Evolutionary conservation across 352 stramenopile genomes (phyloP).

Genomic region (Peronospora farinosa): DNA sequence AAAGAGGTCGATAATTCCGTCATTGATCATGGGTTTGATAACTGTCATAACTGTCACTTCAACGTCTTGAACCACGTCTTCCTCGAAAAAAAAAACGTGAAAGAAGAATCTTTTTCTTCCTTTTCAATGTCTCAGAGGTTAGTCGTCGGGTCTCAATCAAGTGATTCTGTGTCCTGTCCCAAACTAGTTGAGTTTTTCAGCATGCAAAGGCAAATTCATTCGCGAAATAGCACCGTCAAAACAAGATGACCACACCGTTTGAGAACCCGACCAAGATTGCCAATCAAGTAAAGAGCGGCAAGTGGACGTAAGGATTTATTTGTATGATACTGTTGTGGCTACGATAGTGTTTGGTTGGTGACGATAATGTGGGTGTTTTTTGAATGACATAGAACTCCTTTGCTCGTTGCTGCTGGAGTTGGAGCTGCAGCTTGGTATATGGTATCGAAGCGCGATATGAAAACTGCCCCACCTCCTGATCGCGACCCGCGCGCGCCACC

Average conservation of each 20-base stretch:
- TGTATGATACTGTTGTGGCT: background rate
- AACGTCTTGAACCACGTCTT: too few relatives aligned
- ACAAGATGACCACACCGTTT: conserved; percentile 25
- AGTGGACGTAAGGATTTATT: conserved; percentile 23
- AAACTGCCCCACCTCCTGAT: conserved; percentile 4
- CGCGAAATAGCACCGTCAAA: conserved; percentile 1
- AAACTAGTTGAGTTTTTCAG: background rate
- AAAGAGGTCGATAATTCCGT: too few relatives aligned
- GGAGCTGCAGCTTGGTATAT: conserved; percentile 32
- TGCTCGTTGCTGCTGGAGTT: conserved; percentile 26
- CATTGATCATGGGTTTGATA: too few relatives aligned
- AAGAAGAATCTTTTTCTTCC: too few relatives aligned
- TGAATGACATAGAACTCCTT: conserved; percentile 8
- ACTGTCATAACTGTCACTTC: too few relatives aligned
- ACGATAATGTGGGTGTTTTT: background rate
- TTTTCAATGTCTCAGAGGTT: too few relatives aligned
- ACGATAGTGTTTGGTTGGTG: background rate
- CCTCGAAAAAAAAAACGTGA: too few relatives aligned
- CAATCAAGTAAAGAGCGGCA: conserved; percentile 29
- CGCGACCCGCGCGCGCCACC: conserved; percentile 20
- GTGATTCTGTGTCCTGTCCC: conserved; percentile 2
- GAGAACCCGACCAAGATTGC: conserved; percentile 27
- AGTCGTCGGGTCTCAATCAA: background rate
- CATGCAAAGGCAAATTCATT: background rate
- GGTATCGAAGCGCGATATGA: conserved; percentile 18